These are phyloP conservation scores for Populus hybrid DNA, from an alignment of 441 rosid genomes.

Conservation along the genomic window DNA sequence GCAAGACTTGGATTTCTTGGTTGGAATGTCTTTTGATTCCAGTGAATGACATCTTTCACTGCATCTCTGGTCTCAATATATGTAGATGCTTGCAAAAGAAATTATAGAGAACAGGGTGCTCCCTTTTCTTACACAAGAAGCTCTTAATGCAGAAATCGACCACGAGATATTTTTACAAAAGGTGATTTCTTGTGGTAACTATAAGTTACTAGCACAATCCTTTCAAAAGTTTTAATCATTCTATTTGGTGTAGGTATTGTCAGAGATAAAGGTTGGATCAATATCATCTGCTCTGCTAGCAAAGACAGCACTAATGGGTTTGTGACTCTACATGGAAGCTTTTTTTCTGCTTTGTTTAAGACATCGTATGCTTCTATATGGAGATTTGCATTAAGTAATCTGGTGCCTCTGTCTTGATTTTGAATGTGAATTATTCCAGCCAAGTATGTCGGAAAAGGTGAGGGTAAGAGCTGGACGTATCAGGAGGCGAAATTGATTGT, in stretches of 20 bases:
- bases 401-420: constrained; percentile 17
- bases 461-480: constrained; percentile 79
- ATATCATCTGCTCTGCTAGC: constrained; percentile 83
- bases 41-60: background rate
- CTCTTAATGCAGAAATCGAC: constrained; percentile 47
- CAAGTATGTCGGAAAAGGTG: constrained; percentile 90
- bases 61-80: constrained; percentile 20
- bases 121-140: constrained; percentile 67
- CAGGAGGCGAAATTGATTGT: constrained; percentile 70
- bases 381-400: background rate
- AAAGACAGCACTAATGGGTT: constrained; percentile 84
- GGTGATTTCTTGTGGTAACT: constrained; percentile 38
- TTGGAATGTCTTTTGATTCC: background rate
- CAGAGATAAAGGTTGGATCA: constrained; percentile 80
- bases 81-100: constrained; percentile 91
- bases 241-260: constrained; percentile 50
- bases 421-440: constrained; percentile 47
- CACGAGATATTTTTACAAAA: constrained; percentile 46
- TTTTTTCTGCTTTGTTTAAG: constrained; percentile 12
- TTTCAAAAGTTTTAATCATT: constrained; percentile 21
- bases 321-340: constrained; percentile 29
- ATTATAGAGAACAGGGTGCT: constrained; percentile 84
- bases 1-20: constrained; percentile 6
- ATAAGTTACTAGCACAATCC: constrained; percentile 15
- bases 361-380: background rate